Evolutionary conservation across 148 eudicot genomes (phyloP), one percentile per base, ranked within the genome.

Genomic region (Beta vulgaris): DNA sequence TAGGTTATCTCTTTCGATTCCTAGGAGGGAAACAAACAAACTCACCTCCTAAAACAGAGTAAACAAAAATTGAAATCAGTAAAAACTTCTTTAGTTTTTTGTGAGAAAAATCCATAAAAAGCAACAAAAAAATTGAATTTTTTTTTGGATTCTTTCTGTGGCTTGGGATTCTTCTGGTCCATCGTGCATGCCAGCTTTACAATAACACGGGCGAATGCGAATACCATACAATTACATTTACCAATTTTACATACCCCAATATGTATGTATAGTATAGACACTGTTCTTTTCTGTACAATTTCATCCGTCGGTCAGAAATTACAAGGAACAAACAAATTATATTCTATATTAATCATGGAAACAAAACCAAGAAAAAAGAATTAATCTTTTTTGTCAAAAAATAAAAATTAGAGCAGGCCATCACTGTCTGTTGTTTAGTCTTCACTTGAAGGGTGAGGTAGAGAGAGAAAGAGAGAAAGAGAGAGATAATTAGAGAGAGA

Each of bases 101-200:
- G 4, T 48, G 1, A 48, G 7, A 2, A 34, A 51, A 18, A 31
- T 1, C 9, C 49, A 11, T 18, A 32, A 39, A 34, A 54, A 34
- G 36, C 1, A 13, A 26, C 37, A 29, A 15, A 70, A 63, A 67
- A 14, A 13, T 25, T 34, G 46, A 76, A 26, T 34, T 12, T 28
- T 25, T 7, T 19, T 4, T 2, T 7, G 43, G 48, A 25, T 7
- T 19, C 49, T 77, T 78, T 84, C 29, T 74, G 84, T 86, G 89
- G 83, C 83, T 81, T 84, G 81, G 84, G 90, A 86, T 90, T 86
- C 86, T 88, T 85, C 71, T 79, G 42, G 69, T 80, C 77, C 73
- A 83, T 86, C 86, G 86, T 86, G 94, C 83, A 53, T 85, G 90
- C 88, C 88, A 86, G 87, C 88, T 88, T 90, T 84, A 42, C 49